phyloP scores from a whole-genome alignment of 2,329 filamentous ascomycete species.

The Trichoderma koningii region DNA sequence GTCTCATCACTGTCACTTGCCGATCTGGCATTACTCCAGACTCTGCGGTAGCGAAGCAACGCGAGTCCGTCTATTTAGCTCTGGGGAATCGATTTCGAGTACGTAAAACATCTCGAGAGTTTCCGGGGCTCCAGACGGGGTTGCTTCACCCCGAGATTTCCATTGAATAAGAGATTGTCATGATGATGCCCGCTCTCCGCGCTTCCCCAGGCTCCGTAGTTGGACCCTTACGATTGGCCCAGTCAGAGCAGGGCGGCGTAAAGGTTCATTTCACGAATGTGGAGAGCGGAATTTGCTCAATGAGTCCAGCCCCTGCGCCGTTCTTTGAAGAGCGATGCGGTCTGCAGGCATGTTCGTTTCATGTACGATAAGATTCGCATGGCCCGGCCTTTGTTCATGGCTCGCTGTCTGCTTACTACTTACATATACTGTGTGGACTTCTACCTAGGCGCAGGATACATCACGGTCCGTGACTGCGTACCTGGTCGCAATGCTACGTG shows the following conservation, averaged over 20 bases:
- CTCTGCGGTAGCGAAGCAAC: neutral
- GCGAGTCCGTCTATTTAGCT: neutral
- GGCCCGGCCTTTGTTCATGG: neutral
- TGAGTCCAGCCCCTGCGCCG: no score
- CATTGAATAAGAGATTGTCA: constrained; percentile 19
- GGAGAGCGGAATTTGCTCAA: constrained; percentile 14
- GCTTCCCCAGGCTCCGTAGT: neutral
- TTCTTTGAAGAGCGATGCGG: neutral
- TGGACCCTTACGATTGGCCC: constrained; percentile 3
- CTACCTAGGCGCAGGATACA: constrained; percentile 8
- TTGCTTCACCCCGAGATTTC: constrained; percentile 2
- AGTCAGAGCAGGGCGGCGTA: neutral
- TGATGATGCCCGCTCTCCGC: neutral
- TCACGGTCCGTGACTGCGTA: constrained; percentile 1
- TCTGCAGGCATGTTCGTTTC: neutral
- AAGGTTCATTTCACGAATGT: neutral
- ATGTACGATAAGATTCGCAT: neutral
- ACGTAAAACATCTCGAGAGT: constrained; percentile 8
- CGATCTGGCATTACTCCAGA: no score
- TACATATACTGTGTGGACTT: neutral
- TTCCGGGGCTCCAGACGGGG: constrained; percentile 20
- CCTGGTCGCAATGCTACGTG: constrained; percentile 12
- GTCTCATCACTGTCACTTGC: no score
- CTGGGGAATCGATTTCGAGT: neutral
- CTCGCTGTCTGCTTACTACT: neutral